Percentiles rank a stretch among this genome's conserved stretches.
Evolutionary conservation across 192 early-diverging fungal genomes (phyloP).

Genomic region (Cladochytrium replicatum): DNA sequence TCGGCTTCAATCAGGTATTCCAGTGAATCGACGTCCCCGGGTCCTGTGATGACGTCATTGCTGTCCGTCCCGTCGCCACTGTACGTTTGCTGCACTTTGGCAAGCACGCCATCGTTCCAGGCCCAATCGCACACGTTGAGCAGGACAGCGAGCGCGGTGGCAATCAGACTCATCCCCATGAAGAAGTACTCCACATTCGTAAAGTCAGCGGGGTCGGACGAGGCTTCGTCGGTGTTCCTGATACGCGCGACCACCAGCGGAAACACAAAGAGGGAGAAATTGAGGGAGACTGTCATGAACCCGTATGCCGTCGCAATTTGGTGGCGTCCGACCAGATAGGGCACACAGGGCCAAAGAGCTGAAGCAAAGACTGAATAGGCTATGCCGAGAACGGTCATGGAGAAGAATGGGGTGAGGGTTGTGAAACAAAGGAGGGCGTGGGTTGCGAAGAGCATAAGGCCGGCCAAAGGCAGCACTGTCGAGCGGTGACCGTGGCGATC

Average conservation of each 20-base stretch:
- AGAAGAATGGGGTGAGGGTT: conserved; percentile 22
- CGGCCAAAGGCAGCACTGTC: conserved; percentile 33
- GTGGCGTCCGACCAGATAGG: conserved; percentile 42
- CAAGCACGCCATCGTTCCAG: conserved; percentile 10
- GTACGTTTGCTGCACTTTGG: conserved; percentile 2
- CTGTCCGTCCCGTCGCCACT: not conserved
- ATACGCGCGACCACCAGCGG: conserved; percentile 53
- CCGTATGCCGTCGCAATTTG: conserved; percentile 62
- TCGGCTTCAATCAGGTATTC: too few species aligned
- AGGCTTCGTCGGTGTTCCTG: conserved; percentile 20
- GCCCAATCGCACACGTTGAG: conserved; percentile 11
- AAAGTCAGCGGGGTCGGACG: conserved; percentile 9
- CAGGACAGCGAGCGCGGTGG: conserved; percentile 3
- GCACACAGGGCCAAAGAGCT: conserved; percentile 57
- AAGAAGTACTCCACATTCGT: conserved; percentile 14
- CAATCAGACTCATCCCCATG: conserved; percentile 14
- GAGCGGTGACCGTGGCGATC: conserved; percentile 43
- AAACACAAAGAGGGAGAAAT: conserved; percentile 43
- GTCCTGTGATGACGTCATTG: conserved; percentile 1
- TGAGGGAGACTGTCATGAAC: conserved; percentile 47
- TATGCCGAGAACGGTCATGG: conserved; percentile 45
- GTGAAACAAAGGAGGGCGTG: conserved; percentile 42
- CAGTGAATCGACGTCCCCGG: not conserved
- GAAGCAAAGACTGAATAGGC: conserved; percentile 47
- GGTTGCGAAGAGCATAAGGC: conserved; percentile 29